Evolutionary conservation across 1,284 basidiomycete genomes (phyloP).

Genomic region (Trametes pubescens): DNA sequence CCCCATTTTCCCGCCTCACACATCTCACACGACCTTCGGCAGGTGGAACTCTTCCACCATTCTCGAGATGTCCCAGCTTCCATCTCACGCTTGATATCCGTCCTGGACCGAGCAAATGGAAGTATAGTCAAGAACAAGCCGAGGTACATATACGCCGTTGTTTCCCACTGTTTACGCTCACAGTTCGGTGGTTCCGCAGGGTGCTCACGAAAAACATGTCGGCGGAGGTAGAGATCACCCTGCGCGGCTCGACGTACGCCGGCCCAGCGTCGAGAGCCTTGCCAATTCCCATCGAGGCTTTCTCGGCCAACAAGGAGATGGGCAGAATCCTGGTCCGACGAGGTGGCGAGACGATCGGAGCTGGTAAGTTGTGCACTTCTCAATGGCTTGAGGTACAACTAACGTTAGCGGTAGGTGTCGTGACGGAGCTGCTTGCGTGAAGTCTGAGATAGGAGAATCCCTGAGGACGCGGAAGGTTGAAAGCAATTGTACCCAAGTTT

Average conservation of each 20-base stretch:
- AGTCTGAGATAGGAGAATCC: not conserved
- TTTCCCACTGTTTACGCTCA: not conserved
- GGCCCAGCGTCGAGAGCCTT: conserved; percentile 56
- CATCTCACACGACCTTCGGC: not conserved
- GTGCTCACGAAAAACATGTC: conserved; percentile 86
- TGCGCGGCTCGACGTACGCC: conserved; percentile 66
- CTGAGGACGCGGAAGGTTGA: not conserved
- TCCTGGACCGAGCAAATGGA: conserved; percentile 83
- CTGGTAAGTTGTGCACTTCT: conserved; percentile 61
- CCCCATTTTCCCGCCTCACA: not conserved
- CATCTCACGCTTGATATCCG: conserved; percentile 80
- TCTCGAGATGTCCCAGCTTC: conserved; percentile 92
- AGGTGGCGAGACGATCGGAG: conserved; percentile 94
- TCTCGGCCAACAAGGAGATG: conserved; percentile 95
- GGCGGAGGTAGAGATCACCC: conserved; percentile 85
- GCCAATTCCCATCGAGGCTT: conserved; percentile 87
- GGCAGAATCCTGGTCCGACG: conserved; percentile 89
- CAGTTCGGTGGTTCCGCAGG: conserved; percentile 47
- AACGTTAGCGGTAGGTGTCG: not conserved
- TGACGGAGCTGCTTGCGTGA: conserved; percentile 8
- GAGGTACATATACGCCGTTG: conserved; percentile 56
- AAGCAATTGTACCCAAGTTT: not conserved
- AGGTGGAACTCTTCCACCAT: conserved; percentile 96
- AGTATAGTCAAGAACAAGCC: conserved; percentile 82
- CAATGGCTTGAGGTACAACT: not conserved